phyloP scores from a whole-genome alignment of 441 rosid species.

The Pelargonium australe region DNA sequence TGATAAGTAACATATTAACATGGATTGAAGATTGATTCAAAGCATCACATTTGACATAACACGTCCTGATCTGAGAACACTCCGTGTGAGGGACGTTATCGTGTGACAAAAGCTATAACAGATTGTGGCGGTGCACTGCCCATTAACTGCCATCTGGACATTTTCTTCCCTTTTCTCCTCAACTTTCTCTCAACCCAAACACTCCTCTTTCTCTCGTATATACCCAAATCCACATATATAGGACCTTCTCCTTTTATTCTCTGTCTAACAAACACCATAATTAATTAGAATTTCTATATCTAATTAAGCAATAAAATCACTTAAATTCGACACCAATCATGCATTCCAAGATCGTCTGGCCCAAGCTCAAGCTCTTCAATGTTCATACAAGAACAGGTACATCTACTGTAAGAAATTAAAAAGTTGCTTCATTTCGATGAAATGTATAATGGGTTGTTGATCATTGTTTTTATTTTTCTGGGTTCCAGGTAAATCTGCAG shows the following conservation, averaged over 20 bases:
- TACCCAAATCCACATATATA: neutral
- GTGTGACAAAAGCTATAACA: slow-evolving; percentile 23
- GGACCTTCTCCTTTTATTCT: neutral
- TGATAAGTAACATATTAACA: no score
- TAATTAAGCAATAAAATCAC: neutral
- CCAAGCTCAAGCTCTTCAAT: neutral
- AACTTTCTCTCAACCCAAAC: neutral
- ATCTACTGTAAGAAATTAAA: neutral
- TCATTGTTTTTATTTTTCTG: slow-evolving; percentile 10
- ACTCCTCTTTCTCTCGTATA: neutral
- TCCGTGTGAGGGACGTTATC: slow-evolving; percentile 43
- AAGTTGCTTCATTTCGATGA: neutral
- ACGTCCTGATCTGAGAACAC: slow-evolving; percentile 14
- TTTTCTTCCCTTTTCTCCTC: neutral
- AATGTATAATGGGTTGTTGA: neutral
- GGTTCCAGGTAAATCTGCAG: slow-evolving; percentile 38
- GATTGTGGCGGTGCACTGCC: neutral
- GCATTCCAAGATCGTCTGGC: neutral
- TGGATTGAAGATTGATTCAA: no score
- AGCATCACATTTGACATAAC: no score
- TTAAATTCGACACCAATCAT: neutral
- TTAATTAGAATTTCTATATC: neutral
- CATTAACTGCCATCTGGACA: neutral
- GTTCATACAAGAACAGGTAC: neutral
- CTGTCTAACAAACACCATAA: neutral